Evolutionary conservation across 495 filamentous ascomycete genomes (phyloP).

Genomic region (Hypoxylon cercidicola): DNA sequence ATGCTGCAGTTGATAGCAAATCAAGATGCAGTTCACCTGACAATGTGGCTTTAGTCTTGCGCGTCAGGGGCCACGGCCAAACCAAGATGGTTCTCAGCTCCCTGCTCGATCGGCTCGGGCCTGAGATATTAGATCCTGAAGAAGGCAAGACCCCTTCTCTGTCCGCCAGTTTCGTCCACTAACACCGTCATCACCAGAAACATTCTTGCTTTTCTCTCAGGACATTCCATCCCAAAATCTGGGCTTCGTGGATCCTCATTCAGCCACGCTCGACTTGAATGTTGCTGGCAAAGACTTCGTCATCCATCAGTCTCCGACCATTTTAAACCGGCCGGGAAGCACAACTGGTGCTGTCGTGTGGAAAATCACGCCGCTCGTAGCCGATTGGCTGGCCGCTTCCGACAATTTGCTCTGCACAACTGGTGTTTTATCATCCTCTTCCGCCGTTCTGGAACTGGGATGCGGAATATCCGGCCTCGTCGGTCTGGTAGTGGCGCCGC

Average conservation of each 20-base stretch:
- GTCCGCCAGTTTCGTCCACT: constrained; percentile 15
- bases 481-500: constrained; percentile 70
- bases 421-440: constrained; percentile 62
- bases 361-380: constrained; percentile 90
- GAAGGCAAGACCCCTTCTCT: constrained; percentile 62
- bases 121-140: constrained; percentile 66
- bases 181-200: constrained; percentile 65
- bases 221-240: constrained; percentile 79
- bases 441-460: constrained; percentile 82
- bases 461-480: constrained; percentile 85
- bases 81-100: constrained; percentile 48
- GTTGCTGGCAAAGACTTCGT: constrained; percentile 75
- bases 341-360: constrained; percentile 89
- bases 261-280: constrained; percentile 71
- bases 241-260: constrained; percentile 82
- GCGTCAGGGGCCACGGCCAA: constrained; percentile 31
- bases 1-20: constrained; percentile 12
- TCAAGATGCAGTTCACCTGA: constrained; percentile 21
- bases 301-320: constrained; percentile 85
- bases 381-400: constrained; percentile 78
- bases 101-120: constrained; percentile 53
- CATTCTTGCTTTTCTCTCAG: constrained; percentile 85
- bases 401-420: constrained; percentile 71
- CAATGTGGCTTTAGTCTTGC: constrained; percentile 25
- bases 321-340: constrained; percentile 80